Evolutionary conservation across 2,329 filamentous ascomycete species (phyloP).

Genomic region (Colletotrichum shisoi): DNA sequence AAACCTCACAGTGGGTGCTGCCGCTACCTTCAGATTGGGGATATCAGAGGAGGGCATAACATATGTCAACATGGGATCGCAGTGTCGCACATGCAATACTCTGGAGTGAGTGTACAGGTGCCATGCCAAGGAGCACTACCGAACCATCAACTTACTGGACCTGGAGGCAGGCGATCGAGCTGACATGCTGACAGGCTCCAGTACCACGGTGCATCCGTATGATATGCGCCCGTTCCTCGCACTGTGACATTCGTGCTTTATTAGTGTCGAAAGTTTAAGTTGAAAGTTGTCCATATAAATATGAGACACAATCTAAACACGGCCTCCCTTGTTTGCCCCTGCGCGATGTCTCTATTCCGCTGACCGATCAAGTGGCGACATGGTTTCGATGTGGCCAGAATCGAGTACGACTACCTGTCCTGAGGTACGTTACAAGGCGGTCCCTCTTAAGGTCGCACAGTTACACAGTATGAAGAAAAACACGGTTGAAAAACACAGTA

Average conservation of each 20-base stretch:
- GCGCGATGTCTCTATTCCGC: constrained; percentile 2
- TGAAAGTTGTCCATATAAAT: background rate
- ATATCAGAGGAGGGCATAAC: background rate
- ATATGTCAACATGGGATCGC: background rate
- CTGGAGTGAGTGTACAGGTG: constrained; percentile 5
- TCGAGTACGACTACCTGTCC: background rate
- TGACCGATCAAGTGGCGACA: background rate
- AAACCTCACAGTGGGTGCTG: constrained; percentile 3
- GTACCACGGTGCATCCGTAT: constrained; percentile 9
- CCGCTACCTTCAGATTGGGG: background rate
- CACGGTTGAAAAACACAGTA: too few relatives aligned
- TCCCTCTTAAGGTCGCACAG: too few relatives aligned
- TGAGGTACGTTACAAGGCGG: too few relatives aligned
- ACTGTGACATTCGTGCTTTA: constrained; percentile 6
- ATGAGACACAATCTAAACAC: constrained; percentile 22
- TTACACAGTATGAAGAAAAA: too few relatives aligned
- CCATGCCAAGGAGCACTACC: constrained; percentile 6
- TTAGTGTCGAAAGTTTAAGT: constrained; percentile 21
- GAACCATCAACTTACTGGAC: background rate
- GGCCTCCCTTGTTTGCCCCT: constrained; percentile 29
- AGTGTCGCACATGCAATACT: constrained; percentile 10
- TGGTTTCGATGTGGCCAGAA: background rate
- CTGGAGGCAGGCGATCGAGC: background rate
- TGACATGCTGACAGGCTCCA: background rate
- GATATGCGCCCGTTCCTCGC: constrained; percentile 4